Evolutionary conservation across 108 stramenopile genomes (phyloP).

Genomic region (Cyclostephanos invisitatus): DNA sequence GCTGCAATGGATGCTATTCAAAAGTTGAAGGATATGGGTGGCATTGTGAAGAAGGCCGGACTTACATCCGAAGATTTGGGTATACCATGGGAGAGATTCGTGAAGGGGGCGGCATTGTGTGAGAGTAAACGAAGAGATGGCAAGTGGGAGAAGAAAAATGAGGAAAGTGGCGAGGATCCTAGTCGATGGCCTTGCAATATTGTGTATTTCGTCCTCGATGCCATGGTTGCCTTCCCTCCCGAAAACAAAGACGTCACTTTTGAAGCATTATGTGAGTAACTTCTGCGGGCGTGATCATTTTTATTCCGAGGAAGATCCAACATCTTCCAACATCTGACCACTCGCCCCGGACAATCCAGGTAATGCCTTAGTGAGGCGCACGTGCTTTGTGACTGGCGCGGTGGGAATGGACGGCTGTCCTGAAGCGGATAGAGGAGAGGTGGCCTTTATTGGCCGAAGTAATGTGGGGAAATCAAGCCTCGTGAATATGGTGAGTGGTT

Average conservation of each 20-base stretch:
- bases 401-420: slow-evolving; percentile 87
- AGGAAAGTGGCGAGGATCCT: slow-evolving; percentile 21
- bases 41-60: slow-evolving; percentile 56
- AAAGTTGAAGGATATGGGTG: slow-evolving; percentile 64
- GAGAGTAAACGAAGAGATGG: slow-evolving; percentile 69
- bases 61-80: slow-evolving; percentile 48
- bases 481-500: slow-evolving; percentile 79
- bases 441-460: slow-evolving; percentile 88
- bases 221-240: slow-evolving; percentile 82
- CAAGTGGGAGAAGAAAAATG: slow-evolving; percentile 26
- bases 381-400: slow-evolving; percentile 87
- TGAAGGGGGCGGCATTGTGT: slow-evolving; percentile 79
- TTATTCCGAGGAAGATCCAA: too few species aligned
- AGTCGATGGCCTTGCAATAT: slow-evolving; percentile 49
- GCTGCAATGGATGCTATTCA: slow-evolving; percentile 60
- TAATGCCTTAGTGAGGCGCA: slow-evolving; percentile 81
- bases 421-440: slow-evolving; percentile 79
- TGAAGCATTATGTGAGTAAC: slow-evolving; percentile 84
- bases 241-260: slow-evolving; percentile 82
- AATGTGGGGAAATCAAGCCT: slow-evolving; percentile 94
- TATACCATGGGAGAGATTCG: slow-evolving; percentile 78
- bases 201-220: slow-evolving; percentile 76
- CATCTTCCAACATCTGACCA: too few species aligned
- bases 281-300: too few species aligned
- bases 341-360: too few species aligned